Base-by-base conservation (phyloP, 2,329 filamentous ascomycete species). In the Ophiostoma pallidulum region DNA sequence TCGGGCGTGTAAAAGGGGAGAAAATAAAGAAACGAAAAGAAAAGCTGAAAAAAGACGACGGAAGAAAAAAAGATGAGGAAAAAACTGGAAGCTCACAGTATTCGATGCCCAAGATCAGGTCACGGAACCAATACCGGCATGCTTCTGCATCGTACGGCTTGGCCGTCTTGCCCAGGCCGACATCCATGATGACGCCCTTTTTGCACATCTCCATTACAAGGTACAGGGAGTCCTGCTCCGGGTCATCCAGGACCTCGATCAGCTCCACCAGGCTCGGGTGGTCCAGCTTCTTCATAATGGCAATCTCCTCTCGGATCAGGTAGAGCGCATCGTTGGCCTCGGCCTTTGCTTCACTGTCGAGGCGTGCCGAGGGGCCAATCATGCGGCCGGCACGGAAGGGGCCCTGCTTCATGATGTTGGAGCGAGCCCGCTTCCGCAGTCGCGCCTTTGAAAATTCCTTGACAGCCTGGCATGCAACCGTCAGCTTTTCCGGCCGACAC, bases 171-270 rank as follows among this genome's bases (percentile, higher is more conserved):
- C 86, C 84, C n/a, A 97, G 69, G 3, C 87, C 88, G 47, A 98
- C 87, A 59, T 90, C 91, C 90, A 97, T 97, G 44, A 96, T 79
- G 19, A 96, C 91, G 1, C 92, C 92, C 64, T 96, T 96, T 61
- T 94, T 92, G 70, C 92, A 98, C 87, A 96, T 94, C 64, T 98
- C 92, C 64, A 98, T 76, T 19, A 98, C 92, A 87, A 98, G 97
- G 67, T 96, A 98, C 12, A 98, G 69, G 3, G 90, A 95, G 64
- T 98, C 92, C 61, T 96, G 89, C 41, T 91, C 83, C 0, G 92
- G 91, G 60, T 97, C 92, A 62, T 97, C 92, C 44, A 98, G 71
- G 3, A 98, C 92, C 66, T 98, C 92, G 55, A 94, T 87, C 43
- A 98, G 70, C 39, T 85, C 82, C 13, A 97, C 91, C n/a, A 98